Evolutionary conservation across 2,329 filamentous ascomycete genomes (phyloP), one percentile per base, ranked within the genome.

Genomic region (Nemania sp.): DNA sequence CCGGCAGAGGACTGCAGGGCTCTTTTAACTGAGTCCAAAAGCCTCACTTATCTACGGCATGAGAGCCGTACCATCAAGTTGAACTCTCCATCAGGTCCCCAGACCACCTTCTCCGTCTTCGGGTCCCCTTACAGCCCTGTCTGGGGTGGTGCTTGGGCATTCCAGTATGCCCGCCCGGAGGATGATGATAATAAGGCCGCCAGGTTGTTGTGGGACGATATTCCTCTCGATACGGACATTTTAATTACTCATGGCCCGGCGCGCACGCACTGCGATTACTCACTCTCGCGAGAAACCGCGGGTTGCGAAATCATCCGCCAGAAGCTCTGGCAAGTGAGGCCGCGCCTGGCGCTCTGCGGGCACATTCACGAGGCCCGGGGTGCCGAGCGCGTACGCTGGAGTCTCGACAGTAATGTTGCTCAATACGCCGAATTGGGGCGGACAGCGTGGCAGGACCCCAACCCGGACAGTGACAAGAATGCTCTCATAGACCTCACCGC

Each of bases 201-300:
- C 12, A 54, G 46, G 17, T 40, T 39, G 1, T 63, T 87, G 1
- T 91, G 88, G 88, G 72, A 78, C 14, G 70, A 70, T 7, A 84
- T 91, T 19, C 85, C 86, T 0, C 66, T 78, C 0, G 77, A 83
- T 44, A 76, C 79, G 0, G 86, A 91, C 64, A 75, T 91, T 34
- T 74, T 91, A 1, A 74, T 91, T 23, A 90, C 87, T 2, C 88
- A 91, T 66, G 87, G 86, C 0, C 88, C 88, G 11, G 79, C 87
- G 0, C 75, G 73, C 55, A 77, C 73, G 1, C 81, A 88, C 64
- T 76, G 80, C 56, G 87, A 91, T 60, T 73, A 77, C 60, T 66
- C 67, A 4, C 66, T 66, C 11, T 67, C 67, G 20, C 66, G 71
- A 9, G 68, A 69, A 30, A 68, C 73, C 3, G 71, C 72, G 20